These are phyloP conservation scores for Arxiozyma telluris DNA, from an alignment of 1,139 yeast species.

Conservation along the genomic window DNA sequence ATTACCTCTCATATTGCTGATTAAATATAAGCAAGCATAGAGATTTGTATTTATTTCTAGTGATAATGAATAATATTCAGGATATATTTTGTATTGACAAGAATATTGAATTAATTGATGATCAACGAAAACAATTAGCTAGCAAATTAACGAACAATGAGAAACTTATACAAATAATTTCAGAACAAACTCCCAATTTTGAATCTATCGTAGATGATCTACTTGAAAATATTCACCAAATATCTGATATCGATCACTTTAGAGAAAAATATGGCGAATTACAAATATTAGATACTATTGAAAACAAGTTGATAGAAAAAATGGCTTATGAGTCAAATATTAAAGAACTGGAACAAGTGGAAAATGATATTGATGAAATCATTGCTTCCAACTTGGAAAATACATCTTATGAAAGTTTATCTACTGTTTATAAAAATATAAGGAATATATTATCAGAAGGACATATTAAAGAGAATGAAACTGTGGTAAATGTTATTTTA, in stretches of 20 bases:
- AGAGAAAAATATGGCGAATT: constrained; percentile 28
- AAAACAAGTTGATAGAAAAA: constrained; percentile 10
- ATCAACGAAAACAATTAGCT: constrained; percentile 23
- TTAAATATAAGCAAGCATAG: background rate
- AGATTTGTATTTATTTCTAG: background rate
- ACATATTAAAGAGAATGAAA: constrained; percentile 1
- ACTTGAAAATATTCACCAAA: constrained; percentile 5
- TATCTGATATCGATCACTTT: constrained; percentile 18
- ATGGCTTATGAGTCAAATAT: constrained; percentile 13
- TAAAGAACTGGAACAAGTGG: constrained; percentile 16
- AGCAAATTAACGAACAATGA: constrained; percentile 13
- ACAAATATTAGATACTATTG: constrained; percentile 21
- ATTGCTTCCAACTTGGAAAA: constrained; percentile 10
- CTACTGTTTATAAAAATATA: constrained; percentile 6
- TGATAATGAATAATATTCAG: constrained; percentile 12
- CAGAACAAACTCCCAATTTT: constrained; percentile 11
- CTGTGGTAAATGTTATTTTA: background rate
- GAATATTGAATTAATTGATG: constrained; percentile 15
- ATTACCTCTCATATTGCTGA: background rate
- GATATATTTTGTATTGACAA: constrained; percentile 20
- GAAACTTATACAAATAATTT: constrained; percentile 10
- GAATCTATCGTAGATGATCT: constrained; percentile 13
- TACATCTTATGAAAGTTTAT: constrained; percentile 5
- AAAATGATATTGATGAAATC: constrained; percentile 18
- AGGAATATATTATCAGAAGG: constrained; percentile 6